Evolutionary conservation across 345 rosid genomes (phyloP), one percentile per base, ranked within the genome.

Genomic region (Trapa bicornis): DNA sequence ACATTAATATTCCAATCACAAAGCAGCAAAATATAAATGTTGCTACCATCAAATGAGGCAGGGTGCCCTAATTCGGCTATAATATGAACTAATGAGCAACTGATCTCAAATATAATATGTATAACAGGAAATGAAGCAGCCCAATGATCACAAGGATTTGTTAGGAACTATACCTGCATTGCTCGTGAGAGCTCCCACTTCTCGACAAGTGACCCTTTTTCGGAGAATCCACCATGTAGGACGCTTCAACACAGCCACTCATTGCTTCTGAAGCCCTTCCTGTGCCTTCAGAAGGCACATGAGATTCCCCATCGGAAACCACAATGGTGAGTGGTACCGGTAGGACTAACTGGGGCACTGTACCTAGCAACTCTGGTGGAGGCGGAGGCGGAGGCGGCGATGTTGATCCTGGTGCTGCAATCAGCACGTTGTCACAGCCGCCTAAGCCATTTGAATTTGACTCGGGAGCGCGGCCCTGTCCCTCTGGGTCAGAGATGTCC

Each of bases 181-280:
- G 88, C 22, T 88, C 93, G 35, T 85, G 85, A 78, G 84, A 80
- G 70, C 91, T 88, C 47, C 70, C 6, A 66, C 65, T 77, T 65
- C 91, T 77, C 10, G 88, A 83, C 76, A 88, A 72, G 72, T 71
- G 69, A 39, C 73, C 86, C 76, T 85, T 87, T 62, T 71, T 79
- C 5, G 86, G 84, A 39, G 87, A 74, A 52, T 47, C 71, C 63
- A 68, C 67, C 11, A 4, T 0, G 3, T 75, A 66, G 56, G 69
- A 50, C 64, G 79, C 86, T 37, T 75, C 82, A 38, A 67, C 74
- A 39, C 65, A 68, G 3, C 67, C 57, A 35, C 74, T 71, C 56
- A 71, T 52, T 35, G 65, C 75, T 67, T 71, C 73, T n/a, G 71
- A 68, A 70, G 42, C 62, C 56, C 71, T 39, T 33, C 15, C 14